Percentiles rank a stretch among this genome's conserved stretches.
phyloP scores from a whole-genome alignment of 1,139 yeast species.

The Sporopachydermia cereana region DNA sequence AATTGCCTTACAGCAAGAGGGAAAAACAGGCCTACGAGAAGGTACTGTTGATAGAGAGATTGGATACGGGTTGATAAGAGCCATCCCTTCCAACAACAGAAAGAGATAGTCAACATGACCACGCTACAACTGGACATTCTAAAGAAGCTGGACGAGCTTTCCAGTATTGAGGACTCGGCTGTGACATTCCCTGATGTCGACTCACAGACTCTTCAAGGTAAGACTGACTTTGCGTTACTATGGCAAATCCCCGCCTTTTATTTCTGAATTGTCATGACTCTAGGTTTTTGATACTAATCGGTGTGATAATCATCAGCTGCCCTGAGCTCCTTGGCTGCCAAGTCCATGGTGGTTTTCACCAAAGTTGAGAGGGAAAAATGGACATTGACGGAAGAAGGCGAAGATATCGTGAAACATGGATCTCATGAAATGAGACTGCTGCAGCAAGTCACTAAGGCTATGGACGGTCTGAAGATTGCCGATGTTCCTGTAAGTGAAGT shows the following conservation, averaged over 20 bases:
- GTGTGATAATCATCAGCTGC: constrained; percentile 35
- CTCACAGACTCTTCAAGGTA: constrained; percentile 38
- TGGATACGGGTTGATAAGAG: no score
- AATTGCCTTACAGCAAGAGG: no score
- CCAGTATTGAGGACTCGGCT: constrained; percentile 51
- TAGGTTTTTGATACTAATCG: background rate
- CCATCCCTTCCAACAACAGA: no score
- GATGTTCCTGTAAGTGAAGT: constrained; percentile 44
- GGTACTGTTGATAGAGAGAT: no score
- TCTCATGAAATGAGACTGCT: constrained; percentile 84
- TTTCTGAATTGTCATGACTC: background rate
- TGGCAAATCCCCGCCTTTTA: background rate
- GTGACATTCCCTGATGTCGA: constrained; percentile 40
- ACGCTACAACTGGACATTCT: constrained; percentile 48
- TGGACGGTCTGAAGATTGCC: constrained; percentile 71
- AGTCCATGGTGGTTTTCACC: constrained; percentile 65
- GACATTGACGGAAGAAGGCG: constrained; percentile 71
- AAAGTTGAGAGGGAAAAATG: constrained; percentile 70
- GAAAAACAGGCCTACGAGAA: no score
- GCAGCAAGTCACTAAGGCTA: constrained; percentile 57
- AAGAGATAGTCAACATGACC: constrained; percentile 1
- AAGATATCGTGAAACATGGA: constrained; percentile 65
- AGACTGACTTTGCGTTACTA: no score
- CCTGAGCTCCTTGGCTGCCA: constrained; percentile 76
- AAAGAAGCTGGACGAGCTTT: constrained; percentile 43